phyloP scores from a whole-genome alignment of 345 rosid genomes.

The Theobroma cacao region DNA sequence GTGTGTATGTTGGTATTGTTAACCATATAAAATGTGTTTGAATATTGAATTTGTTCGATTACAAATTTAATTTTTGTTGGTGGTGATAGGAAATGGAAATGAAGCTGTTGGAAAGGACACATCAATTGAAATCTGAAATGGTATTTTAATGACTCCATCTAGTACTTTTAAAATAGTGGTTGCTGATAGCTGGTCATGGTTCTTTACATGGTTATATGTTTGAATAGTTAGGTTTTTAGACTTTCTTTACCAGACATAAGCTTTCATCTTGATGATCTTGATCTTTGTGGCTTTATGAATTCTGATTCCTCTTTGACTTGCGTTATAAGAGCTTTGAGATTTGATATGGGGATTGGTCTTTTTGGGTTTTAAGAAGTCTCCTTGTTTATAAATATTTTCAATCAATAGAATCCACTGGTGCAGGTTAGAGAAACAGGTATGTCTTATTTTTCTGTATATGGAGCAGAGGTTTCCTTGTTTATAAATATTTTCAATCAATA shows the following conservation, averaged over 20 bases:
- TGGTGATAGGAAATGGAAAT: slow-evolving; percentile 76
- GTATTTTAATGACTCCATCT: slow-evolving; percentile 32
- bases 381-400: background rate
- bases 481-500: too few species aligned
- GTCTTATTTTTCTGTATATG: background rate
- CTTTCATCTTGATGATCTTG: background rate
- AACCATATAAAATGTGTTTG: slow-evolving; percentile 5
- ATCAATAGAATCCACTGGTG: background rate
- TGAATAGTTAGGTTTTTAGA: background rate
- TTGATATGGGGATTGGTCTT: background rate
- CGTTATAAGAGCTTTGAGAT: background rate
- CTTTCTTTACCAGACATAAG: background rate
- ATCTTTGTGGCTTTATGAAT: background rate
- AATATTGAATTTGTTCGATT: slow-evolving; percentile 16
- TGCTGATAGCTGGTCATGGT: background rate
- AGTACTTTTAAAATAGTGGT: background rate
- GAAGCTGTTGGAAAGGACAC: slow-evolving; percentile 68
- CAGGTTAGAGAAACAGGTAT: background rate
- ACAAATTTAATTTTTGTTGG: slow-evolving; percentile 25
- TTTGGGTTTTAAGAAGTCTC: background rate
- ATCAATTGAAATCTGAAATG: slow-evolving; percentile 70
- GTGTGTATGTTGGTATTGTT: slow-evolving; percentile 9
- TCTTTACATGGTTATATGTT: background rate
- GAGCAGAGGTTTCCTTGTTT: too few species aligned
- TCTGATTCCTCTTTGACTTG: background rate